These are phyloP conservation scores for Aspergillus tanneri DNA, from an alignment of 2,329 filamentous ascomycete species.

Conservation along the genomic window DNA sequence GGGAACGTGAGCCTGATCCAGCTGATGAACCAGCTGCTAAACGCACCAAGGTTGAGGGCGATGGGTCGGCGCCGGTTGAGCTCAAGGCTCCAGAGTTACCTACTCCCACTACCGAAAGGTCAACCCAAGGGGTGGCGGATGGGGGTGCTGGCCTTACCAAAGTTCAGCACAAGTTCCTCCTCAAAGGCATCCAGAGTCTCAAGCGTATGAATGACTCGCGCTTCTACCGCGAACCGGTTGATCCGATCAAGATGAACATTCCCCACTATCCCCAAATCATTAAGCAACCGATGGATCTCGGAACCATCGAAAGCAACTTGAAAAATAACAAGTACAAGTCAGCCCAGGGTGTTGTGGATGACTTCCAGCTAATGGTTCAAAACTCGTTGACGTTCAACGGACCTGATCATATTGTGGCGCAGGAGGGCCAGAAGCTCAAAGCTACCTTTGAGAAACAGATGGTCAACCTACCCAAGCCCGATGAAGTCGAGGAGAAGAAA, in stretches of 20 bases:
- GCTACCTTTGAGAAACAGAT: constrained; percentile 62
- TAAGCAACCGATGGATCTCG: constrained; percentile 78
- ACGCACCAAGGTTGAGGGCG: constrained; percentile 70
- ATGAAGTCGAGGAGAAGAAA: constrained; percentile 63
- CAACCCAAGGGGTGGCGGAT: constrained; percentile 15
- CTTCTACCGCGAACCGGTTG: constrained; percentile 75
- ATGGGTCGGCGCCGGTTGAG: constrained; percentile 43
- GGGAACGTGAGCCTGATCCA: constrained; percentile 74
- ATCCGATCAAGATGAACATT: constrained; percentile 70
- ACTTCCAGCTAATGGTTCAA: constrained; percentile 73
- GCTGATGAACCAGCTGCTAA: constrained; percentile 68
- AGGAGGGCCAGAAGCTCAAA: constrained; percentile 62
- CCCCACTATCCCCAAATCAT: constrained; percentile 73
- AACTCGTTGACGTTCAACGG: constrained; percentile 87
- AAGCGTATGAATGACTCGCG: constrained; percentile 83
- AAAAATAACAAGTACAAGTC: constrained; percentile 68
- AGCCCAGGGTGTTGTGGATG: constrained; percentile 70
- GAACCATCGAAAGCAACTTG: constrained; percentile 76
- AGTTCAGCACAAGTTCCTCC: constrained; percentile 44
- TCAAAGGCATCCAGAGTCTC: constrained; percentile 47
- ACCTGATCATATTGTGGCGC: constrained; percentile 68
- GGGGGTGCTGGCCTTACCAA: constrained; percentile 37
- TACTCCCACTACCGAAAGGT: constrained; percentile 32
- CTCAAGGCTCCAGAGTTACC: constrained; percentile 49
- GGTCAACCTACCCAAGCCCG: constrained; percentile 57